Evolutionary conservation across 306 rosid species (phyloP), one percentile per base, ranked within the genome.

Genomic region (Vigna radiata): DNA sequence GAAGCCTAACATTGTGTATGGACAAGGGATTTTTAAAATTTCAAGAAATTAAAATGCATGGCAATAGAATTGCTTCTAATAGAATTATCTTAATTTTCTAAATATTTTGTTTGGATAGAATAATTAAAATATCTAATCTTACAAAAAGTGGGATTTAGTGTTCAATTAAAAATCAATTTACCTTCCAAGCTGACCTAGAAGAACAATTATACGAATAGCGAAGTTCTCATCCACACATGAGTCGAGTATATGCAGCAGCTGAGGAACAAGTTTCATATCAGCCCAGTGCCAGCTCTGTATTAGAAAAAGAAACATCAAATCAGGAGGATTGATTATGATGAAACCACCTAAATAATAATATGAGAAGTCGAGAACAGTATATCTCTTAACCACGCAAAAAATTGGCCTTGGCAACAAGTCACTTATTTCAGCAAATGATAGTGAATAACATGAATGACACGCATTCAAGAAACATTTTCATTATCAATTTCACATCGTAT

Each of bases 131-230:
- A 29, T 29, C 4, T 27, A 27, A 3, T 3, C 2, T 29, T 29
- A 29, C 31, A 29, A 29, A 18, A 60, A 60, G 31, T 60, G 67
- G 66, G 21, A 60, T 60, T 60, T 60, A 29, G 67, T 13, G 19
- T 7, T 60, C 43, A 19, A 60, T 29, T 29, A 60, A 29, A 60
- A 60, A 6, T 59, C 36, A 73, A 66, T 29, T 72, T 87, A 92
- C 98, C 95, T 90, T 85, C 98, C 97, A 80, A 94, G 93, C 81
- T 89, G 96, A 78, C 92, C 96, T 47, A 94, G 93, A 63, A 94
- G 95, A 87, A 87, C 81, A 70, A 88, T 68, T 65, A 92, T 65
- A 55, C 86, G 86, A 52, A 87, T 73, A 70, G 65, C 79, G 37
- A 84, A 83, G 59, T 77, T 77, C 79, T 85, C 91, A 73, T 65